Evolutionary conservation across 1,139 yeast genomes (phyloP).

Genomic region (Spencermartinsiella ligniputridi): DNA sequence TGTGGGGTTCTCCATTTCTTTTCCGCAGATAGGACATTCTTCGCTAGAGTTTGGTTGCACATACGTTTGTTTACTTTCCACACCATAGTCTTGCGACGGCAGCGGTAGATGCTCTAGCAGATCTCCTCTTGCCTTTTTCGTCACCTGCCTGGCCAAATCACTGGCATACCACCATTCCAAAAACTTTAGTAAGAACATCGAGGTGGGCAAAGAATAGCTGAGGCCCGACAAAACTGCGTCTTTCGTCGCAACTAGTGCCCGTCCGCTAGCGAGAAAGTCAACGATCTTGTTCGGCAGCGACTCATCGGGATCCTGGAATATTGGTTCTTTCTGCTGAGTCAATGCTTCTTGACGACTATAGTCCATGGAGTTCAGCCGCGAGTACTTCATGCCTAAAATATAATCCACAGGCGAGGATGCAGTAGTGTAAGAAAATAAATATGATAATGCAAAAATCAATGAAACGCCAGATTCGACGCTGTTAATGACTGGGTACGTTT

Average conservation of each 20-base stretch:
- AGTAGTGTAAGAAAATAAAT: constrained; percentile 62
- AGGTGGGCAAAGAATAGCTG: constrained; percentile 63
- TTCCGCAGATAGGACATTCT: constrained; percentile 69
- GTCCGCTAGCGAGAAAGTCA: constrained; percentile 19
- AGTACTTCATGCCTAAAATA: constrained; percentile 59
- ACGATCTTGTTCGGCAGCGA: constrained; percentile 14
- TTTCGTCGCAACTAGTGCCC: constrained; percentile 32
- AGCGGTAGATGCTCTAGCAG: constrained; percentile 47
- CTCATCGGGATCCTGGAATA: constrained; percentile 11
- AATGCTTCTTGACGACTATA: constrained; percentile 42
- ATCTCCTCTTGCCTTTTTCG: constrained; percentile 48
- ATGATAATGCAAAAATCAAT: constrained; percentile 58
- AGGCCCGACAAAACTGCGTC: constrained; percentile 31
- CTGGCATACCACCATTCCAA: constrained; percentile 94
- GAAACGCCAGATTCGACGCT: constrained; percentile 47
- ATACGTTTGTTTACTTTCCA: constrained; percentile 1
- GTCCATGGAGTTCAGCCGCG: constrained; percentile 65
- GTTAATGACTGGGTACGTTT: constrained; percentile 57
- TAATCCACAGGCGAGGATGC: constrained; percentile 63
- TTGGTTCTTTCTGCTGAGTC: constrained; percentile 1
- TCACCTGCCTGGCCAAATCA: constrained; percentile 61
- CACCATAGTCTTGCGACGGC: constrained; percentile 33
- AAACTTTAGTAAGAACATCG: constrained; percentile 79
- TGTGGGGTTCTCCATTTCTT: constrained; percentile 70
- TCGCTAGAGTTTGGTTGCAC: constrained; percentile 3